A percentile compares a stretch with the other conserved stretches of the same genome.
Evolutionary conservation across 768 basidiomycete genomes (phyloP).

Genomic region (Sarcodon sp.): DNA sequence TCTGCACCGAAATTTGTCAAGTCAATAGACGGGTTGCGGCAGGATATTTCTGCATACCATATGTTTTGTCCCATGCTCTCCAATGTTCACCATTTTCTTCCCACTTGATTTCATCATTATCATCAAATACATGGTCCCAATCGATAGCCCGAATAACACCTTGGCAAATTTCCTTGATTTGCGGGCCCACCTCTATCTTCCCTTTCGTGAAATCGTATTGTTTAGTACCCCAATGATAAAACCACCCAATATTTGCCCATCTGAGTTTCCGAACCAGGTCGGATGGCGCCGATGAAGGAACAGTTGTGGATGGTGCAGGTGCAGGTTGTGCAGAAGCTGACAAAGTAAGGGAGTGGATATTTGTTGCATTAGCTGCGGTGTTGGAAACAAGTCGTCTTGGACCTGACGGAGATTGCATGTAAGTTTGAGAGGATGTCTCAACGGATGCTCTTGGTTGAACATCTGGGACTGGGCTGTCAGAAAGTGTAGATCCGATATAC

Average conservation of each 20-base stretch:
- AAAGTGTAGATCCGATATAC: constrained; percentile 25
- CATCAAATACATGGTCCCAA: constrained; percentile 56
- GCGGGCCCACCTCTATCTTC: constrained; percentile 45
- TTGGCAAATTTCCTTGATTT: constrained; percentile 46
- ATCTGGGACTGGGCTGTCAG: constrained; percentile 13
- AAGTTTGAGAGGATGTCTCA: constrained; percentile 8
- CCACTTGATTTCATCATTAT: constrained; percentile 11
- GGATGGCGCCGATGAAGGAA: constrained; percentile 33
- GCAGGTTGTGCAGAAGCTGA: constrained; percentile 41
- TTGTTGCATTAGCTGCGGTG: constrained; percentile 45
- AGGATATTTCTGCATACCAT: constrained; percentile 38
- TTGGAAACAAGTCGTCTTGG: constrained; percentile 66
- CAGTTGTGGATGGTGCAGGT: constrained; percentile 50
- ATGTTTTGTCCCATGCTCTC: constrained; percentile 64
- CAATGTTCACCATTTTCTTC: constrained; percentile 43
- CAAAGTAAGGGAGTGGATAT: constrained; percentile 33
- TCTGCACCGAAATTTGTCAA: constrained; percentile 27
- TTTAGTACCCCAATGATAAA: constrained; percentile 95
- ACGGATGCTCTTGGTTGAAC: constrained; percentile 33
- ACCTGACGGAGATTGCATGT: constrained; percentile 18
- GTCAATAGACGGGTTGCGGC: background rate
- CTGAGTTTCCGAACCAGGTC: constrained; percentile 65
- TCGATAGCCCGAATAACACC: constrained; percentile 47
- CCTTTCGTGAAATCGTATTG: constrained; percentile 81
- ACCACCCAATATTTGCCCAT: constrained; percentile 96